Evolutionary conservation across 108 stramenopile species (phyloP), one percentile per base, ranked within the genome.

Genomic region (Pseudonitzschia delicatissima): DNA sequence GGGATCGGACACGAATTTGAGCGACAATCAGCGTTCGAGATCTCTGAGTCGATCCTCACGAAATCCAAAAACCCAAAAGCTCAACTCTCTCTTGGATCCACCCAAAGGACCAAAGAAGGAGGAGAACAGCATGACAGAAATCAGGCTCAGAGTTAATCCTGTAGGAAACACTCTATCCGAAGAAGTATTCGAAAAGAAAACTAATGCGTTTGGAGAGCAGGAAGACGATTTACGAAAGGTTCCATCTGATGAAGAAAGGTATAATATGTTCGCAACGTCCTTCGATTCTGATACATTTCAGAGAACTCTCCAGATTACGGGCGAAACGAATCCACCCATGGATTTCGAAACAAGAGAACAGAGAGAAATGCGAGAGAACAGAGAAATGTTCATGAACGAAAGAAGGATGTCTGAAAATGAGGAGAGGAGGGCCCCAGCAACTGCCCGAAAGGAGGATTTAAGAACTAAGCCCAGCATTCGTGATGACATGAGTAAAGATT

Each of bases 131-230:
- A 21, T 0, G n/a, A 40, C 60, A 12, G 60, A 61, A 42, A 42
- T 61, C 20, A 15, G 60, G 13, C 37, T 27, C 4, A 18, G 21
- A 61, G 60, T 61, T 11, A 35, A 40, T 61, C 36, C 60, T 42
- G 37, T 33, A 4, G 60, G 39, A 18, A 42, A 61, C 37, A 61
- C 39, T 5, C 17, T 61, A 36, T 61, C 60, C 4, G 60, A 61
- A 42, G 20, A 61, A 15, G 35, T 61, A 21, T 40, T 33, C 60
- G 40, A 61, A 9, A 5, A 2, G 26, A 9, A 48, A n/a, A n/a
- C n/a, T n/a, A n/a, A n/a, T n/a, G n/a, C 13, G 12, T 42, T n/a
- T n/a, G n/a, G n/a, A n/a, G n/a, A n/a, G n/a, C n/a, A n/a, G n/a
- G n/a, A n/a, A n/a, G n/a, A n/a, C n/a, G n/a, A n/a, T n/a, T n/a